Evolutionary conservation across 441 rosid genomes (phyloP).

Genomic region (Daphne laureola): DNA sequence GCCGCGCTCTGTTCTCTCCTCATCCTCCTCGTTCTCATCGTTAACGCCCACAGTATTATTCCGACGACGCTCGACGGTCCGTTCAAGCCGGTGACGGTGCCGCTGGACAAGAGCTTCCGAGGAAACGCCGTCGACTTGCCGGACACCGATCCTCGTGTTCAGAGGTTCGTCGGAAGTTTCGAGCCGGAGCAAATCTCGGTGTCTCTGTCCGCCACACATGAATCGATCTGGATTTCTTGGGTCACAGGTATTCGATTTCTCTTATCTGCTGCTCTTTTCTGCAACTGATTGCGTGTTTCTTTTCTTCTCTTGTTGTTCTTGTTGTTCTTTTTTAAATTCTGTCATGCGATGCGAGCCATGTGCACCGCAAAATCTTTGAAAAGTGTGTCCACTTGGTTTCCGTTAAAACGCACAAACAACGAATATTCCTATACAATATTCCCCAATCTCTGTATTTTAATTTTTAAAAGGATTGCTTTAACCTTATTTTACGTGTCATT

Average conservation of each 20-base stretch:
- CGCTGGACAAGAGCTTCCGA: slow-evolving; percentile 50
- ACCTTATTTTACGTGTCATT: no score
- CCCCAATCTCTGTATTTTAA: no score
- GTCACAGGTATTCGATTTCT: slow-evolving; percentile 43
- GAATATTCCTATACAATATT: no score
- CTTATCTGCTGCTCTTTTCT: no score
- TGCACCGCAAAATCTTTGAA: no score
- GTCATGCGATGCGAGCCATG: no score
- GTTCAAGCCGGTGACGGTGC: slow-evolving; percentile 54
- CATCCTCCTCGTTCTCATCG: slow-evolving; percentile 11
- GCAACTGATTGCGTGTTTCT: neutral
- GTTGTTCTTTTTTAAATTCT: no score
- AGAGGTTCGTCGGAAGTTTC: slow-evolving; percentile 26
- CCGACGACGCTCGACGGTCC: slow-evolving; percentile 74
- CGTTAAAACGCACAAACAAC: no score
- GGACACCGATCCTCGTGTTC: slow-evolving; percentile 43
- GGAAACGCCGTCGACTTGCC: slow-evolving; percentile 64
- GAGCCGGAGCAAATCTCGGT: slow-evolving; percentile 76
- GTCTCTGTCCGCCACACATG: slow-evolving; percentile 49
- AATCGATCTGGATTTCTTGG: slow-evolving; percentile 85
- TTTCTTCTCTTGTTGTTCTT: neutral
- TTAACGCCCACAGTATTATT: slow-evolving; percentile 8
- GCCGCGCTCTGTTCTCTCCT: slow-evolving; percentile 3
- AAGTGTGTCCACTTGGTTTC: no score
- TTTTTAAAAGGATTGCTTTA: no score